Conservation (phyloP, 2,329 filamentous ascomycete species). For the Sporothrix humicola region DNA sequence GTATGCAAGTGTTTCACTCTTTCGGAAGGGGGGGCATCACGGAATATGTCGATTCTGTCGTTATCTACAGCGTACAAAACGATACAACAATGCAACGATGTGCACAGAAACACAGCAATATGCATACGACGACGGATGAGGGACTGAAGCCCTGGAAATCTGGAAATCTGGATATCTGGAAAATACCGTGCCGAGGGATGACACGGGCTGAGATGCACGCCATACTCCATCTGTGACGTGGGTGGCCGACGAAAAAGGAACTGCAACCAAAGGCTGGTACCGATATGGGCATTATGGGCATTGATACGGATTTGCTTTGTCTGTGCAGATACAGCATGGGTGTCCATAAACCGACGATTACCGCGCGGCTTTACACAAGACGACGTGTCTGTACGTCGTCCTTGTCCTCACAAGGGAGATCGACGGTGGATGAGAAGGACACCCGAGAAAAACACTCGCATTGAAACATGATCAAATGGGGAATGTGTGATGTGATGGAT, state of each 20-base stretch:
- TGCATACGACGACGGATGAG: slow-evolving; percentile 14
- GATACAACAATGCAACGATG: too few species aligned
- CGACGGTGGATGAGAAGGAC: not conserved
- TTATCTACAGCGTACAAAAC: not conserved
- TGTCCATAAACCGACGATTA: slow-evolving; percentile 3
- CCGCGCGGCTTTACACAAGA: not conserved
- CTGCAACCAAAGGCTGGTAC: not conserved
- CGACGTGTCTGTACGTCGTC: not conserved
- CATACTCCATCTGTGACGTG: not conserved
- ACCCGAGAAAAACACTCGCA: not conserved
- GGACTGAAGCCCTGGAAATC: not conserved
- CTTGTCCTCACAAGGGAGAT: not conserved
- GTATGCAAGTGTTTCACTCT: slow-evolving; percentile 19
- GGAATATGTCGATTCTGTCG: not conserved
- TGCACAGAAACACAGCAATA: not conserved
- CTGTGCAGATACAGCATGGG: not conserved
- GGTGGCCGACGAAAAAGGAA: not conserved
- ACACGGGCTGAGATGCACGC: not conserved
- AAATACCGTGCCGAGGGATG: too few species aligned
- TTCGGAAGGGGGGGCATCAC: not conserved
- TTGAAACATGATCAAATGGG: not conserved
- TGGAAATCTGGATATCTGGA: too few species aligned
- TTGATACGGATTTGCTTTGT: not conserved
- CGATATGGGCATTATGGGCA: not conserved
- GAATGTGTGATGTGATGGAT: slow-evolving; percentile 4